Base-by-base conservation (phyloP, 1,284 basidiomycete genomes). In the Termitomyces sp. region DNA sequence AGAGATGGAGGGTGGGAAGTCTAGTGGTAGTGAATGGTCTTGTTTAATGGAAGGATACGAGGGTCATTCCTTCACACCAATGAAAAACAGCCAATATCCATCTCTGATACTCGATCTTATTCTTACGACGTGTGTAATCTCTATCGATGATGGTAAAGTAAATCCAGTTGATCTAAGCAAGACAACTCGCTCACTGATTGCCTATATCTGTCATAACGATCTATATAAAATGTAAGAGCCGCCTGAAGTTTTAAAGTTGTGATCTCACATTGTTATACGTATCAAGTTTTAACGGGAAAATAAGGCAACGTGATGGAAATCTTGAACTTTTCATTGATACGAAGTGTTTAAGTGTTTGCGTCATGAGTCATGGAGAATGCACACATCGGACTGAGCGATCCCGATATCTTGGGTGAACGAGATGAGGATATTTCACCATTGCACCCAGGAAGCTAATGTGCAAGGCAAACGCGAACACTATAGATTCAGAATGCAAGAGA, bases 91-190 rank as follows among this genome's bases (percentile, higher is more conserved):
- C 43, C 50, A 1, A 48, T 48, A 42, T 53, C 54, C 38, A n/a
- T n/a, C 53, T 48, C 28, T 56, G 54, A 26, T 47, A 56, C 12
- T 56, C 44, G 13, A 56, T 52, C 28, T 56, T 51, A 12, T 56
- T 56, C 50, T 56, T 53, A 26, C 47, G 54, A 47, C 36, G 26
- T 50, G 50, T 5, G 54, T 55, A n/a, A 43, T 55, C 54, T 36
- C 50, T 55, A 17, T 52, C 26, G 9, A n/a, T 24, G 2, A 15
- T 15, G 1, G 13, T 34, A 21, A 24, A 33, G 5, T 8, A 6
- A 12, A 3, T 26, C 8, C 9, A 6, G 9, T 34, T 10, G 9
- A 47, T 24, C 2, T 26, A n/a, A 7, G 15, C 0, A 36, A 8
- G 15, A n/a, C n/a, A 15, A 10, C 9, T 48, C 15, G 15, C 33